Evolutionary conservation across 148 eudicot species (phyloP).

Genomic region (Vaccinium darrowii): DNA sequence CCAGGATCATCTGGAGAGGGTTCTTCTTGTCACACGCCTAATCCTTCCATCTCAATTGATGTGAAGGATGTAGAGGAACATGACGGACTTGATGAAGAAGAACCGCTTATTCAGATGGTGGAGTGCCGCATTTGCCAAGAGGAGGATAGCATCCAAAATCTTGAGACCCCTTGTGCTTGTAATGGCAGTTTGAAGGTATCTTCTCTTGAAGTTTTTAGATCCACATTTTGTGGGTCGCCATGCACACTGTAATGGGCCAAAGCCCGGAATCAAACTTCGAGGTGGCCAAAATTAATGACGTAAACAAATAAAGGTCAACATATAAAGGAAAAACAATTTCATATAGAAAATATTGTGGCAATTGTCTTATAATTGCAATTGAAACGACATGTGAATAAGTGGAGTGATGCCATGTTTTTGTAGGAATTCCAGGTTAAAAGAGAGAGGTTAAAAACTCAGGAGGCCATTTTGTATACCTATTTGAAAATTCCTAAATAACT

Average conservation of each 20-base stretch:
- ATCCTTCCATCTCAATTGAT: conserved; percentile 38
- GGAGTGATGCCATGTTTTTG: too few relatives aligned
- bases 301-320: too few relatives aligned
- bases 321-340: too few relatives aligned
- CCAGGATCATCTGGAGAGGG: conserved; percentile 34
- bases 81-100: conserved; percentile 48
- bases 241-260: neutral
- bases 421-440: too few relatives aligned
- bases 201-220: neutral
- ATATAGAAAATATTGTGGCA: too few relatives aligned
- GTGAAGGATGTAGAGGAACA: conserved; percentile 32
- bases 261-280: too few relatives aligned
- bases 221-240: neutral
- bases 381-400: too few relatives aligned
- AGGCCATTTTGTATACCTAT: too few relatives aligned
- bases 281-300: too few relatives aligned
- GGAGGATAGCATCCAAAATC: conserved; percentile 68
- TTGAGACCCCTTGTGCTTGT: conserved; percentile 81
- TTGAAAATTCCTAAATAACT: too few relatives aligned
- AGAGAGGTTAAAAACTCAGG: too few relatives aligned
- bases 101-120: conserved; percentile 57
- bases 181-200: conserved; percentile 83
- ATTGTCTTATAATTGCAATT: too few relatives aligned
- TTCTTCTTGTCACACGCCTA: conserved; percentile 30
- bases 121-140: conserved; percentile 95